Percentiles rank a stretch among this genome's conserved stretches.
Conservation (phyloP, 768 basidiomycete species). For the Kwoniella dejecticola region DNA sequence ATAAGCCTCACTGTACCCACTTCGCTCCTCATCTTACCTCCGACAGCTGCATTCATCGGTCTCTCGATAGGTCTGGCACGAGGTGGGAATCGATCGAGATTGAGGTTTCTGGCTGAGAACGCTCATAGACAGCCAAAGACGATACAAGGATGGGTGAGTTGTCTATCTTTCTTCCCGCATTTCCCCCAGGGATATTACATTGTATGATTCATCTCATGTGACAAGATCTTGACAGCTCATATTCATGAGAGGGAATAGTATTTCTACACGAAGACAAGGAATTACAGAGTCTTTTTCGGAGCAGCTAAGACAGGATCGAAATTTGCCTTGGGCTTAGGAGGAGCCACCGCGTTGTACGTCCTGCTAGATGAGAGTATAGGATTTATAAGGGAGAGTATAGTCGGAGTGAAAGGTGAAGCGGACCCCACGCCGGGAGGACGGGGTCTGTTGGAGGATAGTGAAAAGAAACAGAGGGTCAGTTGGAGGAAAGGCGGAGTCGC, state of each 20-base stretch:
- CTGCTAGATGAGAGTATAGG: slow-evolving; percentile 48
- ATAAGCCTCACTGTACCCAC: slow-evolving; percentile 41
- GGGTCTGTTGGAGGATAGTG: slow-evolving; percentile 3
- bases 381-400: slow-evolving; percentile 31
- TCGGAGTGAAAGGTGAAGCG: slow-evolving; percentile 10
- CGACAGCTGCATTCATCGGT: slow-evolving; percentile 46
- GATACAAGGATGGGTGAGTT: slow-evolving; percentile 53
- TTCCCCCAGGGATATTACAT: neutral
- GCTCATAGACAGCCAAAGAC: slow-evolving; percentile 53
- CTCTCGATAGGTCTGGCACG: slow-evolving; percentile 48
- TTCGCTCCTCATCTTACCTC: slow-evolving; percentile 44
- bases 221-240: neutral
- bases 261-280: slow-evolving; percentile 55
- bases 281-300: slow-evolving; percentile 49
- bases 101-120: slow-evolving; percentile 55
- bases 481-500: slow-evolving; percentile 37
- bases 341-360: slow-evolving; percentile 40
- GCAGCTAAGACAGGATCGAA: slow-evolving; percentile 39
- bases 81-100: slow-evolving; percentile 47
- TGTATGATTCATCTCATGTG: neutral
- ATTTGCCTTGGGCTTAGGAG: slow-evolving; percentile 46
- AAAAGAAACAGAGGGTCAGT: slow-evolving; percentile 11
- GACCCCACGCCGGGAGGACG: neutral
- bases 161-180: neutral
- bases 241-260: slow-evolving; percentile 32